Base-by-base conservation (phyloP, 805 yeast genomes). In the Yueomyces sp. region DNA sequence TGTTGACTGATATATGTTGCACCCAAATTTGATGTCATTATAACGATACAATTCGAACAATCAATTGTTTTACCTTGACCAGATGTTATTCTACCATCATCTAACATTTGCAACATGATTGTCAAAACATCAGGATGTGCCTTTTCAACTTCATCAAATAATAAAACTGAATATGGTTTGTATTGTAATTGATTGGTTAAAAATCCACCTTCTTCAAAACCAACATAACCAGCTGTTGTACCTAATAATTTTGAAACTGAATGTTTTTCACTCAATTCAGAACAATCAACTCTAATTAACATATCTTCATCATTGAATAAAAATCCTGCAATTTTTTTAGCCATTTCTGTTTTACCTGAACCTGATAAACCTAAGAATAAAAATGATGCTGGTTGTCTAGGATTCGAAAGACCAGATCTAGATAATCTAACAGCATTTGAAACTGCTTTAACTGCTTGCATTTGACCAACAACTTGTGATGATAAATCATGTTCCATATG, bases 51-150 rank as follows among this genome's bases (percentile, higher is more conserved):
- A 64, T 92, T 92, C 41, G 96, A 81, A 52, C 95, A 90, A 67
- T 88, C 88, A 54, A 92, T 81, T 36, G 86, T 78, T 56, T 90
- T 88, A 59, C 98, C 98, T 58, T 84, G 86, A 43, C 95, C 85
- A 19, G 95, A 83, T 12, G 96, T 86, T 49, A 92, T 79, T 65
- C 96, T 79, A 59, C 98, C 98, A 65, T 92, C 98, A 58, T 92
- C 98, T 48, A 92, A 70, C 67, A 92, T 77, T 65, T 92, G 98
- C 52, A 92, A 72, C 56, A 92, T 70, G 26, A 92, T 82, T 6
- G 96, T 92, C 59, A 90, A 70, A 2, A 92, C 98, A 62, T 90
- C 97, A 1, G 98, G 98, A 5, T 95, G 95, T 19, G 98, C 98
- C 66, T 92, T 92, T 61, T 92, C 98, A 45, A 92, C 95, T 68